Evolutionary conservation across 805 yeast genomes (phyloP), one percentile per base, ranked within the genome.

Genomic region (Saccharomycopsis sp.): DNA sequence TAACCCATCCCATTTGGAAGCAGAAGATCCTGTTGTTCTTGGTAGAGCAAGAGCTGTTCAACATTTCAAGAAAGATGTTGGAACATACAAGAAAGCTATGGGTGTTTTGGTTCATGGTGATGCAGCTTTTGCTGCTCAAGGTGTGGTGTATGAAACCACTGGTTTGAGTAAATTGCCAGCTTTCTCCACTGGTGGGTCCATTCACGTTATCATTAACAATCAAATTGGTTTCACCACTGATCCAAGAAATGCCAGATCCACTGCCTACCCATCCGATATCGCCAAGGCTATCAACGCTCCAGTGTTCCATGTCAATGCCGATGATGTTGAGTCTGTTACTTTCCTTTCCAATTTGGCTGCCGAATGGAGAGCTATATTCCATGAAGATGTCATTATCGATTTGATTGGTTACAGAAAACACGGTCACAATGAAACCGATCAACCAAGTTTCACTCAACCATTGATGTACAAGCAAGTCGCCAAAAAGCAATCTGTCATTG

Each of bases 211-310:
- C 57, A 87, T 92, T 50, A 92, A 92, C 68, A 92, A 92, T 70
- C 99, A 92, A 75, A 89, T 92, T 62, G 99, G 99, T 64, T 92
- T 92, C 77, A 92, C 99, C 52, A 92, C 99, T 39, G 97, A 92
- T 62, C 99, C 99, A 52, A 77, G 95, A 69, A 80, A 81, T 56
- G 87, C 96, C 27, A 82, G 99, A 71, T 89, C 97, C 19, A 92
- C 98, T 36, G 89, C 94, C 57, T 92, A 92, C 65, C 96, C 98
- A 55, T 83, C 96, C 18, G 99, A 92, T 69, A 75, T 92, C 59
- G 97, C 96, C 54, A 92, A 92, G 69, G 71, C 95, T 26, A 83
- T 86, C 63, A 88, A 89, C 60, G 96, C 97, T 18, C 99, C 99
- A 49, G 87, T 92, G 56, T 92, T 92, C 94, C 99, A 92, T 65